These are phyloP conservation scores for Saussurea involucrata DNA, from an alignment of 129 eudicot species.

Conservation along the genomic window DNA sequence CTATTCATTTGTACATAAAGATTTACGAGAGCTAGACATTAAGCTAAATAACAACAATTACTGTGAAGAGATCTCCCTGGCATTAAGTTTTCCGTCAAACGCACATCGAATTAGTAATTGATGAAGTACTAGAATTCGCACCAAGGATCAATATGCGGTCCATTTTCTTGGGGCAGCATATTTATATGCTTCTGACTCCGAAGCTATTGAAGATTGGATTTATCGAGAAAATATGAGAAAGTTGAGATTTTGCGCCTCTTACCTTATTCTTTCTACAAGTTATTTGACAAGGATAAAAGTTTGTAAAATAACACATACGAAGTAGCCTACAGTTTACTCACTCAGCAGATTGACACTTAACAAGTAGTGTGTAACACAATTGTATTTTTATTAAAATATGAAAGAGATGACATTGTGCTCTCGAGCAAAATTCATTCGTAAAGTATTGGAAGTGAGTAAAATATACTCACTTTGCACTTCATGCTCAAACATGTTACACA, in stretches of 20 bases:
- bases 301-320: not conserved
- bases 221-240: not conserved
- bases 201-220: not conserved
- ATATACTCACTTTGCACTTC: not conserved
- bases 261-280: not conserved
- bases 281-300: not conserved
- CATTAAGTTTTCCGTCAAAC: not conserved
- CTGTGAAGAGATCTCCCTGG: not conserved
- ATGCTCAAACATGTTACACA: not conserved
- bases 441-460: not conserved
- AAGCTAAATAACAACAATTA: not conserved
- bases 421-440: not conserved
- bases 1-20: not conserved
- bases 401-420: not conserved
- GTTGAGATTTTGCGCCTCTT: not conserved
- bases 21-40: not conserved
- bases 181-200: not conserved
- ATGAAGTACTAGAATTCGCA: not conserved
- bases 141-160: not conserved
- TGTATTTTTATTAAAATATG: not conserved
- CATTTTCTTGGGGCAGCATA: not conserved
- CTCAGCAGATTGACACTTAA: not conserved
- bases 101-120: not conserved
- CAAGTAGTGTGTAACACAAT: not conserved
- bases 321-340: not conserved